Percentiles rank a stretch among this genome's conserved stretches.
Evolutionary conservation across 2,329 filamentous ascomycete species (phyloP).

Genomic region (Penicillium carneum): DNA sequence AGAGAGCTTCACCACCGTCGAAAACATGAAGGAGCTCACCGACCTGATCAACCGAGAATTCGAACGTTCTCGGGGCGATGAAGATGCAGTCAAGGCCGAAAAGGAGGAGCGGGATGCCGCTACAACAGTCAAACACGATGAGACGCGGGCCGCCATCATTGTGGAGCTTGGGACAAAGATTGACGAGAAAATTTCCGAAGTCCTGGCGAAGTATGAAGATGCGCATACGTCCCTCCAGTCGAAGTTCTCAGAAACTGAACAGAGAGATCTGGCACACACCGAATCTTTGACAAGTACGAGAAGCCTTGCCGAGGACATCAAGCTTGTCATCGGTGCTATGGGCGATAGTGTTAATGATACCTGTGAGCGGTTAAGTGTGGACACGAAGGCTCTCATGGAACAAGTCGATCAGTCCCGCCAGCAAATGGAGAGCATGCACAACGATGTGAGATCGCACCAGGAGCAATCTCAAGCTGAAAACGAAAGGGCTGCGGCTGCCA

Average conservation of each 20-base stretch:
- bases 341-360: conserved; percentile 81
- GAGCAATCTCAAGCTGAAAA: conserved; percentile 82
- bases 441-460: conserved; percentile 78
- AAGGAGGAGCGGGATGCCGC: conserved; percentile 67
- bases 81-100: conserved; percentile 82
- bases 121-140: conserved; percentile 66
- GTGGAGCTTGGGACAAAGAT: conserved; percentile 64
- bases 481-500: conserved; percentile 73
- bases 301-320: conserved; percentile 83
- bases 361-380: conserved; percentile 84
- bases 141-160: conserved; percentile 63
- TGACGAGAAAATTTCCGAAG: conserved; percentile 79
- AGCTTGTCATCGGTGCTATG: conserved; percentile 82
- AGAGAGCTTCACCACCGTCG: conserved; percentile 55
- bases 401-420: conserved; percentile 79
- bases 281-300: conserved; percentile 78
- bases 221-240: conserved; percentile 77
- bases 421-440: conserved; percentile 76
- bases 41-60: conserved; percentile 84
- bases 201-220: conserved; percentile 88
- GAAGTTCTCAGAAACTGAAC: conserved; percentile 74
- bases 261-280: conserved; percentile 74
- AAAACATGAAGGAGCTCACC: conserved; percentile 74
- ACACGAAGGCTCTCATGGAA: conserved; percentile 84
- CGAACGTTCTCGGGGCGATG: conserved; percentile 80